A percentile compares a stretch with the other conserved stretches of the same genome.
phyloP scores from a whole-genome alignment of 805 yeast genomes.

The Pichia sporocuriosa region DNA sequence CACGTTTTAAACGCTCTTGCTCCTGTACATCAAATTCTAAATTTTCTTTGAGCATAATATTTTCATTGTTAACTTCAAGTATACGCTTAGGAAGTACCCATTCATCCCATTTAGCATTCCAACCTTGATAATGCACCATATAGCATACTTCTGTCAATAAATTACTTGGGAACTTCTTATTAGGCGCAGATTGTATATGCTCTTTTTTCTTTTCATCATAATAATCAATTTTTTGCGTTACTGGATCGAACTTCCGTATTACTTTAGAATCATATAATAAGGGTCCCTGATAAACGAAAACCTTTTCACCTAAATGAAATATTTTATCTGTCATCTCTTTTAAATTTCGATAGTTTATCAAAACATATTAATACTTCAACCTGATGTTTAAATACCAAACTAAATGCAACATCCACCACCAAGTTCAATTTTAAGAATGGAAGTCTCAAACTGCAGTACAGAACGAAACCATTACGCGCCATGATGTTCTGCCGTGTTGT shows the following conservation, averaged over 20 bases:
- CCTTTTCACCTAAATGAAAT: constrained; percentile 24
- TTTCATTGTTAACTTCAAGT: constrained; percentile 62
- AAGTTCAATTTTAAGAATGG: too few relatives aligned
- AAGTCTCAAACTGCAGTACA: too few relatives aligned
- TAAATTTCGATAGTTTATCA: background rate
- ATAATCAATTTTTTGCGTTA: constrained; percentile 32
- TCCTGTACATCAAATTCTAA: constrained; percentile 30
- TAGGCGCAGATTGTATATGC: constrained; percentile 25
- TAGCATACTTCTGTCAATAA: constrained; percentile 30
- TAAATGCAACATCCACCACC: too few relatives aligned
- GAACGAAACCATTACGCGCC: too few relatives aligned
- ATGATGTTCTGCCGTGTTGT: too few relatives aligned
- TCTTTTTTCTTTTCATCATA: constrained; percentile 32
- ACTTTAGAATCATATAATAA: constrained; percentile 84
- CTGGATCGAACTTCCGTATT: constrained; percentile 53
- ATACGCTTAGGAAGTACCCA: constrained; percentile 77
- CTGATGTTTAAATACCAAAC: background rate
- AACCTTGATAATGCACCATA: constrained; percentile 85
- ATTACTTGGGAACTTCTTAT: constrained; percentile 19
- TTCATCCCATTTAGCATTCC: constrained; percentile 96
- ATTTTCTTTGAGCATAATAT: constrained; percentile 54
- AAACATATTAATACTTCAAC: background rate
- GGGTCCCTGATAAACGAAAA: constrained; percentile 87
- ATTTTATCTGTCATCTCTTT: background rate
- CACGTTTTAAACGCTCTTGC: constrained; percentile 5